Percentiles rank a stretch among this genome's conserved stretches.
These are phyloP conservation scores for Trichoderma breve DNA, from an alignment of 2,329 filamentous ascomycete genomes.

Conservation along the genomic window DNA sequence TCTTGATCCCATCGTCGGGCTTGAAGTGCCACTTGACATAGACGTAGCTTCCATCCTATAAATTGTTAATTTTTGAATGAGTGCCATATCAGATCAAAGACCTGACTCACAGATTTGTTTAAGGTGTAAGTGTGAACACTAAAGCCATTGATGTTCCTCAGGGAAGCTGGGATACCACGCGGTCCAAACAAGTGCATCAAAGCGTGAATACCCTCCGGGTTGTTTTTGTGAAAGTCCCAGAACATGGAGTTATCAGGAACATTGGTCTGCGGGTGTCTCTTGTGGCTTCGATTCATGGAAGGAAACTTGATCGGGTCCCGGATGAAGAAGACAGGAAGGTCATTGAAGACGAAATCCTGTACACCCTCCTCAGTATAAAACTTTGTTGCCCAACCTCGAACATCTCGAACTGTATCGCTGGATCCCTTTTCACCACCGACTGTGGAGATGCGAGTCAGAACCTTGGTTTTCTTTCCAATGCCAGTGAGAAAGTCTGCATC, in stretches of 20 bases:
- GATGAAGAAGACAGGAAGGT: conserved; percentile 72
- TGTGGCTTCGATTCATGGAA: conserved; percentile 74
- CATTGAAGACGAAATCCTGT: conserved; percentile 61
- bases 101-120: conserved; percentile 44
- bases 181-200: conserved; percentile 63
- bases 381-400: conserved; percentile 63
- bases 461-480: conserved; percentile 56
- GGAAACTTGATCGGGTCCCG: conserved; percentile 74
- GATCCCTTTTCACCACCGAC: conserved; percentile 68
- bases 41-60: conserved; percentile 58
- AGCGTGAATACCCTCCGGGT: conserved; percentile 62
- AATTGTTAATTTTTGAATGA: not conserved
- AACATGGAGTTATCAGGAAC: conserved; percentile 63
- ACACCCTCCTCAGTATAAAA: conserved; percentile 63
- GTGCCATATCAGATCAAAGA: not conserved
- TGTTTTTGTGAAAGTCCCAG: conserved; percentile 46
- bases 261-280: conserved; percentile 70
- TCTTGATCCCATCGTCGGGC: conserved; percentile 61
- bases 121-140: conserved; percentile 66
- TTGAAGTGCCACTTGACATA: conserved; percentile 66
- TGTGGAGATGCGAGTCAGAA: conserved; percentile 72
- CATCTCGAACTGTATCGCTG: conserved; percentile 68
- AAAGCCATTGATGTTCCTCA: conserved; percentile 66
- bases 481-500: conserved; percentile 61
- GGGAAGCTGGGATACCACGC: conserved; percentile 64